Evolutionary conservation across 192 early-diverging fungal genomes (phyloP).

Genomic region (Rhizophagus sp.): DNA sequence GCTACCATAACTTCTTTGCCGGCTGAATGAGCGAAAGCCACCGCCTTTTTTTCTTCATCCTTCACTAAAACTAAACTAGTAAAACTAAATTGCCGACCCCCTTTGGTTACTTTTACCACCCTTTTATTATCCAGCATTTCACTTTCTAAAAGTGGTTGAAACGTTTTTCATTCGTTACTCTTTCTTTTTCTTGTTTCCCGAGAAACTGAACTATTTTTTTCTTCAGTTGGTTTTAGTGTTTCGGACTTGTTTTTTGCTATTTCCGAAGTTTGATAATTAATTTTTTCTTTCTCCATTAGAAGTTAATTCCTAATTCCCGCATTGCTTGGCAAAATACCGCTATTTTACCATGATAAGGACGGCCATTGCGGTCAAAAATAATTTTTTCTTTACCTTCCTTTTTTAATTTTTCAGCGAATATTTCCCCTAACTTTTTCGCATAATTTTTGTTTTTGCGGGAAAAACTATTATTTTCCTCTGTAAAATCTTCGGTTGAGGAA

Average conservation of each 20-base stretch:
- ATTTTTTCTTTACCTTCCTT: slow-evolving; percentile 5
- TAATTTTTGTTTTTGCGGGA: slow-evolving; percentile 8
- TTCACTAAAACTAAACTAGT: slow-evolving; percentile 20
- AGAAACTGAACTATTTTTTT: too few species aligned
- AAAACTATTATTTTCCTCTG: neutral
- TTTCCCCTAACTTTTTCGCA: neutral
- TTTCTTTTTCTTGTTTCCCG: too few species aligned
- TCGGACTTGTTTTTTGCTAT: too few species aligned
- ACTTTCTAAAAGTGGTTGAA: too few species aligned
- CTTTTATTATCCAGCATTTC: neutral
- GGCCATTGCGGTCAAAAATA: slow-evolving; percentile 25
- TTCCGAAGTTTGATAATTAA: neutral
- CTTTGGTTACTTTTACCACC: slow-evolving; percentile 23
- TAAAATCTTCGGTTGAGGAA: neutral
- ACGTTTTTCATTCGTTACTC: too few species aligned
- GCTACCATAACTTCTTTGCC: slow-evolving; percentile 9
- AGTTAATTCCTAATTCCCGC: slow-evolving; percentile 23
- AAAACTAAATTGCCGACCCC: slow-evolving; percentile 7
- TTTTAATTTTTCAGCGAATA: slow-evolving; percentile 16
- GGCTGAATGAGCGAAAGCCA: neutral
- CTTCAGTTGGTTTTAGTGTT: neutral
- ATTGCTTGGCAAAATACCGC: slow-evolving; percentile 6
- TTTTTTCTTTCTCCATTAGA: slow-evolving; percentile 9
- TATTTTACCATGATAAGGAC: slow-evolving; percentile 20
- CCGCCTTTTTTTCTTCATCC: neutral